phyloP scores from a whole-genome alignment of 2,329 filamentous ascomycete genomes.

The Claviceps sp. region DNA sequence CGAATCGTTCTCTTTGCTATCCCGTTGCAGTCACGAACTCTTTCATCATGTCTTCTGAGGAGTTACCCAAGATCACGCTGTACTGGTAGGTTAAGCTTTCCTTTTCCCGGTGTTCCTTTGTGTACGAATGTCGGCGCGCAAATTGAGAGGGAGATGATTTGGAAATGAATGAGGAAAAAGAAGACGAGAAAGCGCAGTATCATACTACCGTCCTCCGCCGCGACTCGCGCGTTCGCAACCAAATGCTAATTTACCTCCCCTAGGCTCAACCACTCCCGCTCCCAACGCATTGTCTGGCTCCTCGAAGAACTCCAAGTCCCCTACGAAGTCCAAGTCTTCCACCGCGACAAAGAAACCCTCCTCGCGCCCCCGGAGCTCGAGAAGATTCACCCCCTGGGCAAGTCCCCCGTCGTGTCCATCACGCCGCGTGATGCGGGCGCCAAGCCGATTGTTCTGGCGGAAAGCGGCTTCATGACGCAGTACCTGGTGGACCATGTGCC shows the following conservation, averaged over 20 bases:
- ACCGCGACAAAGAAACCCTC: constrained; percentile 45
- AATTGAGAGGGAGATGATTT: too few relatives aligned
- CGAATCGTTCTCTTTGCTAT: neutral
- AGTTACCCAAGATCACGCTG: constrained; percentile 42
- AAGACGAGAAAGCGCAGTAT: too few relatives aligned
- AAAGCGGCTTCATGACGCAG: constrained; percentile 69
- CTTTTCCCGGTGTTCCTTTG: neutral
- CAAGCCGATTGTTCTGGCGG: constrained; percentile 53
- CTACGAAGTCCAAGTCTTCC: constrained; percentile 71
- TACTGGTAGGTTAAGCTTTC: constrained; percentile 39
- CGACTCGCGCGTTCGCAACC: neutral
- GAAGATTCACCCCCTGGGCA: constrained; percentile 71
- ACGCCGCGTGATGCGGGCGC: constrained; percentile 23
- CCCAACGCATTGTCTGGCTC: constrained; percentile 74
- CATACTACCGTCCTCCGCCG: too few relatives aligned
- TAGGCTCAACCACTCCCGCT: constrained; percentile 74
- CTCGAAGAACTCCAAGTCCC: constrained; percentile 68
- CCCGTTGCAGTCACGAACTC: neutral
- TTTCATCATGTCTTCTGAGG: neutral
- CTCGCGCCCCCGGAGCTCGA: constrained; percentile 67
- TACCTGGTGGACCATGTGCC: constrained; percentile 60
- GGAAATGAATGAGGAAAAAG: neutral
- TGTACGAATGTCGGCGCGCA: neutral
- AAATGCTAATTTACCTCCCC: neutral
- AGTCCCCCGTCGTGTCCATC: constrained; percentile 67